These are phyloP conservation scores for Kodamaea ohmeri DNA, from an alignment of 1,139 yeast species.

Conservation along the genomic window DNA sequence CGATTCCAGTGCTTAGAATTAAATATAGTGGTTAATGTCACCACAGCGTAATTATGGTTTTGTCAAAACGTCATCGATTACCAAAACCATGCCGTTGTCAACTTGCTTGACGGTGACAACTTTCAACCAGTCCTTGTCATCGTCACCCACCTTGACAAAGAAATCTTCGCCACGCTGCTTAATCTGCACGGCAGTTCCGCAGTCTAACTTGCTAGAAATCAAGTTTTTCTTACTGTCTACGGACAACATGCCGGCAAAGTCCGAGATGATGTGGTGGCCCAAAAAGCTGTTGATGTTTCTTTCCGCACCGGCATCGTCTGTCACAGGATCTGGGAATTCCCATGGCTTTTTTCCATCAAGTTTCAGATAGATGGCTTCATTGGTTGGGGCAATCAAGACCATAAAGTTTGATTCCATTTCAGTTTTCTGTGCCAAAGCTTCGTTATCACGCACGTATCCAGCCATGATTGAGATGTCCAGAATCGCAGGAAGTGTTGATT, in stretches of 20 bases:
- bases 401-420: constrained; percentile 36
- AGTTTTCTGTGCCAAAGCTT: constrained; percentile 41
- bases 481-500: constrained; percentile 44
- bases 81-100: constrained; percentile 55
- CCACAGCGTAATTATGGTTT: constrained; percentile 14
- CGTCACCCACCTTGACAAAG: constrained; percentile 30
- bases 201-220: constrained; percentile 32
- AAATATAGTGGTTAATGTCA: too few relatives aligned
- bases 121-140: constrained; percentile 28
- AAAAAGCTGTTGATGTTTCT: constrained; percentile 52
- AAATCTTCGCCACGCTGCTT: constrained; percentile 38
- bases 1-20: too few relatives aligned
- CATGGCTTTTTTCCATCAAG: constrained; percentile 54
- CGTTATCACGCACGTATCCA: constrained; percentile 53
- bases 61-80: constrained; percentile 17
- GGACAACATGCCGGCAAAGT: constrained; percentile 22
- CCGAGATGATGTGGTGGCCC: constrained; percentile 48
- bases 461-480: constrained; percentile 49
- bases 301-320: constrained; percentile 39
- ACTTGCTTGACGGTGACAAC: constrained; percentile 41
- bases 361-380: constrained; percentile 46
- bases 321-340: constrained; percentile 55
- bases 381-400: constrained; percentile 60
- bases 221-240: constrained; percentile 18
- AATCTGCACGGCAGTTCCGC: constrained; percentile 43